phyloP scores from a whole-genome alignment of 169 alveolate species.

The Plasmodium yoelii region DNA sequence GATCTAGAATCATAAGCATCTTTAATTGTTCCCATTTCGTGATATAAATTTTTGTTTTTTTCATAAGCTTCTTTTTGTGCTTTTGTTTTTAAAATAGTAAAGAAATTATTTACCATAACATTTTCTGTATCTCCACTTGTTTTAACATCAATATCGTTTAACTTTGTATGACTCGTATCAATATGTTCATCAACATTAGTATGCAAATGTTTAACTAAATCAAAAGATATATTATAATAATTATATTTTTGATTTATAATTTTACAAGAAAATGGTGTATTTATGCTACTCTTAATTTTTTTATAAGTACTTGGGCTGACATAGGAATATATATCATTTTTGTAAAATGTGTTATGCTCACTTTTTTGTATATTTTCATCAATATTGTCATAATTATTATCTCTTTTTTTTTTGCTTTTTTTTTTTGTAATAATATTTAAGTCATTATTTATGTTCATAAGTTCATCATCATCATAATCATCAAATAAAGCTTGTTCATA shows the following conservation, averaged over 20 bases:
- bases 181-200: background rate
- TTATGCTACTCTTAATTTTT: conserved; percentile 60
- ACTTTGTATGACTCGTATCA: too few species aligned
- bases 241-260: conserved; percentile 44
- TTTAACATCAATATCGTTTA: background rate
- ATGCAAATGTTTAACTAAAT: conserved; percentile 53
- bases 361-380: conserved; percentile 9
- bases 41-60: background rate
- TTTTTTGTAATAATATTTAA: conserved; percentile 19
- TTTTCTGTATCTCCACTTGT: background rate
- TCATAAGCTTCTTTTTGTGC: background rate
- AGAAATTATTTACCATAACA: background rate
- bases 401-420: conserved; percentile 40
- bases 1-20: background rate
- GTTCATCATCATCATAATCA: conserved; percentile 49
- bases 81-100: background rate
- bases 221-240: conserved; percentile 55
- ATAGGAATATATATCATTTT: conserved; percentile 17
- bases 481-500: background rate
- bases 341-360: background rate
- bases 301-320: conserved; percentile 55
- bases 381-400: background rate
- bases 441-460: conserved; percentile 2
- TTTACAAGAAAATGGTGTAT: conserved; percentile 73
- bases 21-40: background rate